Percentiles rank a stretch among this genome's conserved stretches.
phyloP scores from a whole-genome alignment of 2,329 filamentous ascomycete species.

The Taxawa tesnikishii region DNA sequence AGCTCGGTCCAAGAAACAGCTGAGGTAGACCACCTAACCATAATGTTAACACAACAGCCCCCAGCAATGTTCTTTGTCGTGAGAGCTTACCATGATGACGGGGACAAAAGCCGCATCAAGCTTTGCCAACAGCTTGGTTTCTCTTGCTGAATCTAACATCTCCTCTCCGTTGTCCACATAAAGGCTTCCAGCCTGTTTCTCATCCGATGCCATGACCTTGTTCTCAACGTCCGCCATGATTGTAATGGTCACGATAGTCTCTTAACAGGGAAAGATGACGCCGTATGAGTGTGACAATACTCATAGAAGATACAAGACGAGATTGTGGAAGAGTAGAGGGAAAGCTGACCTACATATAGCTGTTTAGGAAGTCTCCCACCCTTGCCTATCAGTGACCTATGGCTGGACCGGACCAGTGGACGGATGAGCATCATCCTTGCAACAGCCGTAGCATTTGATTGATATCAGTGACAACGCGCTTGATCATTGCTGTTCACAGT shows the following conservation, averaged over 20 bases:
- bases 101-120: conserved; percentile 37
- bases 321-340: not conserved
- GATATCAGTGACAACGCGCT: too few relatives aligned
- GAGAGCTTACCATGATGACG: conserved; percentile 43
- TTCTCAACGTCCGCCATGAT: too few relatives aligned
- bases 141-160: conserved; percentile 31
- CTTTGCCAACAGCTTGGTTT: conserved; percentile 34
- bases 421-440: not conserved
- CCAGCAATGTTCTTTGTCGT: too few relatives aligned
- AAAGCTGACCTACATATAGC: too few relatives aligned
- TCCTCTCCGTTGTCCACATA: not conserved
- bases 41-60: too few relatives aligned
- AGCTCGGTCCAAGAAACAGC: conserved; percentile 42
- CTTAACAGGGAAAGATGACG: too few relatives aligned
- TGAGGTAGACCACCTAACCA: conserved; percentile 44
- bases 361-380: too few relatives aligned
- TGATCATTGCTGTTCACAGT: not conserved
- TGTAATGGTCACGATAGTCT: not conserved
- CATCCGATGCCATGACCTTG: not conserved
- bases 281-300: too few relatives aligned
- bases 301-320: not conserved
- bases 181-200: not conserved
- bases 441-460: not conserved
- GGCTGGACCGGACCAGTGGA: too few relatives aligned
- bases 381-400: too few relatives aligned